Evolutionary conservation across 2,329 filamentous ascomycete genomes (phyloP), one percentile per base, ranked within the genome.

Genomic region (Fusarium papillatum): DNA sequence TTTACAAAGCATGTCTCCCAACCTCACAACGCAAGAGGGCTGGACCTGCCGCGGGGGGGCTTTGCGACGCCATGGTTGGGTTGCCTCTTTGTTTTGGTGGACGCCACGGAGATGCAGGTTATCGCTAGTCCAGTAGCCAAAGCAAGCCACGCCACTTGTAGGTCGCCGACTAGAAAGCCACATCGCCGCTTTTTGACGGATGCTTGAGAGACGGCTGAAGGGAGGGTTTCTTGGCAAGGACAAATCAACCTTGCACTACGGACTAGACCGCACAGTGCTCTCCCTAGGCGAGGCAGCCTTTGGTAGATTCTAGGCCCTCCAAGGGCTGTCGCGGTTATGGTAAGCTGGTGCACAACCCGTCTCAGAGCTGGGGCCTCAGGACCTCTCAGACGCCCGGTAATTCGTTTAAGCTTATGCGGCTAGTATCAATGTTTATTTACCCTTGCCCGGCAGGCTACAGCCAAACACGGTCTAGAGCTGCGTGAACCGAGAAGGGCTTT

Each of bases 121-220:
- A 36, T 53, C 31, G 10, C 31, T 64, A 64, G 62, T 38, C 46
- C 34, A 19, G 48, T 22, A 26, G 22, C 61, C 34, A 53, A 53
- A 53, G 41, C 34, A 53, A 38, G 62, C 62, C 46, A 64, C 43
- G 62, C 24, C 43, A 22, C 26, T 29, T 41, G 24, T 62, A 29
- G 26, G 26, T 62, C 19, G 36, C 34, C 31, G 57, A 39, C 41
- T 26, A 55, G 14, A 29, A 13, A 46, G 29, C 43, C 31, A 38
- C 43, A 50, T 29, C 62, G 62, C 62, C 62, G 43, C 62, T 38
- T 64, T 64, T 53, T 22, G 62, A 53, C 62, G 62, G 62, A 64
- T 31, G 43, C 19, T 38, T 22, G 43, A 34, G 26, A 50, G 41
- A 62, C 41, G 39, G 60, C 60, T 31, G 24, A 39, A 46, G 29